Evolutionary conservation across 345 rosid genomes (phyloP), one percentile per base, ranked within the genome.

Genomic region (Populus deltoides): DNA sequence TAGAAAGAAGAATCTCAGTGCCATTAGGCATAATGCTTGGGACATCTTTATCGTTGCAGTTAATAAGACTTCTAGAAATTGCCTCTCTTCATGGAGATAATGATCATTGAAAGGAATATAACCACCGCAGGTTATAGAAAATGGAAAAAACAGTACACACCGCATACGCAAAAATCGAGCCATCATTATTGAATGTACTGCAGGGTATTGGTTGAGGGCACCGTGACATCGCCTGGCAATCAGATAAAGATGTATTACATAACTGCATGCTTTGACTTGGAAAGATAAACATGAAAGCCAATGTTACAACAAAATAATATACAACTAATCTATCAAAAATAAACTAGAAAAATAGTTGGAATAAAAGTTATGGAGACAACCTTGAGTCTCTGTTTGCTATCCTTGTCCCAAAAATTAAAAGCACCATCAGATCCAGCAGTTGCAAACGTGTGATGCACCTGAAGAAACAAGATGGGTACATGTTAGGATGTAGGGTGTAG

Each of bases 361-460:
- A 66, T 71, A 45, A 77, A 20, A 38, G 73, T 55, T 72, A 24
- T 62, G 69, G 63, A 72, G n/a, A 53, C 11, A 78, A 93, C 99
- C 99, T 97, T 97, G 27, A 97, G 92, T 75, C 98, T 88, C 81
- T 97, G 99, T 82, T 97, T 97, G 77, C 98, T 97, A 80, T 97
- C 99, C 89, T 97, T 97, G 87, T 97, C 99, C 99, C 99, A 97
- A 81, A 97, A 97, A 78, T 92, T 92, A 84, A 97, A 94, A 69
- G 97, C 92, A 49, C 98, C 99, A 82, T 97, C 98, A 20, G 99
- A 97, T 38, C 99, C 97, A 49, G 99, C 95, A 45, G 99, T 97
- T 47, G 98, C 97, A 88, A 97, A 94, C 27, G 99, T 97, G 78
- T 93, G 98, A 82, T 91, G 94, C 75, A 90, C 83, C 99, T 97